phyloP scores from a whole-genome alignment of 2,329 filamentous ascomycete species.

The Trichoderma atroviride region DNA sequence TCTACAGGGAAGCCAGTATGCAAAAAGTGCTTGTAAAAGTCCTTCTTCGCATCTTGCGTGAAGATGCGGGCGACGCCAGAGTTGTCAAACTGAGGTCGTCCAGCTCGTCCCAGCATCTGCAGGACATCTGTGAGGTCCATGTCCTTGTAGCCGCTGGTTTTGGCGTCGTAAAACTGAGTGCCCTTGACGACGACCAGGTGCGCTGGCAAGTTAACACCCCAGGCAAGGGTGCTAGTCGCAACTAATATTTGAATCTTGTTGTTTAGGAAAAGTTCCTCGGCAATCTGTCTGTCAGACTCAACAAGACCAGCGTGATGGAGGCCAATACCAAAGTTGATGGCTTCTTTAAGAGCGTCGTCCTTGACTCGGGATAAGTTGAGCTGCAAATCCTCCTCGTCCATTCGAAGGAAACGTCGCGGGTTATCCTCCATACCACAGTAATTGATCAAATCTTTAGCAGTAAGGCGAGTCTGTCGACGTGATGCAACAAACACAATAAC shows the following conservation, averaged over 20 bases:
- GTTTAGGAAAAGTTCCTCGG: constrained; percentile 93
- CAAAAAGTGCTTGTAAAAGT: constrained; percentile 99
- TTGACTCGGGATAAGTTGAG: constrained; percentile 87
- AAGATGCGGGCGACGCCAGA: constrained; percentile 97
- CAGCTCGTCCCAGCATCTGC: constrained; percentile 95
- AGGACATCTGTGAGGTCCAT: constrained; percentile 98
- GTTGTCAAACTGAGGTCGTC: constrained; percentile 93
- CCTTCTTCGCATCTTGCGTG: constrained; percentile 95
- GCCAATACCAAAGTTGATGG: constrained; percentile 96
- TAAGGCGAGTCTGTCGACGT: constrained; percentile 88
- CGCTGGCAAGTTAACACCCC: constrained; percentile 96
- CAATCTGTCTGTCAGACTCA: constrained; percentile 86
- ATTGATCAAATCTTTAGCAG: constrained; percentile 95
- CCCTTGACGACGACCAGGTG: constrained; percentile 98
- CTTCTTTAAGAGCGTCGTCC: constrained; percentile 88
- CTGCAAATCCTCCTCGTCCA: constrained; percentile 93
- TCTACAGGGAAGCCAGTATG: constrained; percentile 98
- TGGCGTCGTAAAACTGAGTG: constrained; percentile 97
- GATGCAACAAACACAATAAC: constrained; percentile 99
- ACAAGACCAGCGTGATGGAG: constrained; percentile 96
- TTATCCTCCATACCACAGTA: constrained; percentile 99
- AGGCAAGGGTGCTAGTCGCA: constrained; percentile 92
- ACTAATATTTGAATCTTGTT: constrained; percentile 98
- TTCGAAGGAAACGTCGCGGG: constrained; percentile 85
- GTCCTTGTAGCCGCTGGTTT: constrained; percentile 95